These are phyloP conservation scores for Globisporangium middletonii DNA, from an alignment of 352 stramenopile genomes.

Conservation along the genomic window DNA sequence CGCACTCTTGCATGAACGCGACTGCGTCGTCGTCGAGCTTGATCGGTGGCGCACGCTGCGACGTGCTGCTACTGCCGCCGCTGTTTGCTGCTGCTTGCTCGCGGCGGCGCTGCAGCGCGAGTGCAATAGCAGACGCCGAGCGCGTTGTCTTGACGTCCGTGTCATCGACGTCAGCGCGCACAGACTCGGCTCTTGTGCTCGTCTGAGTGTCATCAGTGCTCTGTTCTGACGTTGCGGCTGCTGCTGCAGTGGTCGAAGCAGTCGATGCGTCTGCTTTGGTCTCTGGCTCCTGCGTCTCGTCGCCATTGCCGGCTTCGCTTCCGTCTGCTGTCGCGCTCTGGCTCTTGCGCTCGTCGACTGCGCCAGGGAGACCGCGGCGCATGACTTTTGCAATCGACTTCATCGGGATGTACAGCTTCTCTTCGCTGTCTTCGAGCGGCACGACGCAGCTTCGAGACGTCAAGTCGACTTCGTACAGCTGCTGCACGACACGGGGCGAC, in stretches of 20 bases:
- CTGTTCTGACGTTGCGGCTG: no score
- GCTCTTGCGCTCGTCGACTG: not conserved
- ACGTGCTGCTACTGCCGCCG: slow-evolving; percentile 6
- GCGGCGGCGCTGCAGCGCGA: slow-evolving; percentile 4
- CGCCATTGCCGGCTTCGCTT: not conserved
- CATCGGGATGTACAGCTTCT: slow-evolving; percentile 71
- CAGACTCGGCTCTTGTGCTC: not conserved
- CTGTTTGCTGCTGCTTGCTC: slow-evolving; percentile 1
- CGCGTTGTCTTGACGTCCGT: slow-evolving; percentile 2
- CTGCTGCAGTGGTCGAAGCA: no score
- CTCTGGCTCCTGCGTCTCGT: no score
- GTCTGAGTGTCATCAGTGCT: not conserved
- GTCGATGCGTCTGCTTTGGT: no score
- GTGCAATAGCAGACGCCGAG: not conserved
- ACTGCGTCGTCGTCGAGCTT: slow-evolving; percentile 78
- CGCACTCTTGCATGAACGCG: slow-evolving; percentile 79
- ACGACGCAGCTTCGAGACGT: slow-evolving; percentile 34
- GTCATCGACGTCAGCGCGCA: not conserved
- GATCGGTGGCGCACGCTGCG: slow-evolving; percentile 17
- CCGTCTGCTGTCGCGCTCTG: not conserved
- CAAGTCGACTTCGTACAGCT: slow-evolving; percentile 67
- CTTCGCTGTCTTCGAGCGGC: slow-evolving; percentile 40
- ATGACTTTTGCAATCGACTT: slow-evolving; percentile 76
- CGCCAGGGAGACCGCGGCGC: slow-evolving; percentile 36
- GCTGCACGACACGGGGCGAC: slow-evolving; percentile 50